Percentiles rank a stretch among this genome's conserved stretches.
Conservation (phyloP, 2,329 filamentous ascomycete genomes). For the Phialocephala subalpina region DNA sequence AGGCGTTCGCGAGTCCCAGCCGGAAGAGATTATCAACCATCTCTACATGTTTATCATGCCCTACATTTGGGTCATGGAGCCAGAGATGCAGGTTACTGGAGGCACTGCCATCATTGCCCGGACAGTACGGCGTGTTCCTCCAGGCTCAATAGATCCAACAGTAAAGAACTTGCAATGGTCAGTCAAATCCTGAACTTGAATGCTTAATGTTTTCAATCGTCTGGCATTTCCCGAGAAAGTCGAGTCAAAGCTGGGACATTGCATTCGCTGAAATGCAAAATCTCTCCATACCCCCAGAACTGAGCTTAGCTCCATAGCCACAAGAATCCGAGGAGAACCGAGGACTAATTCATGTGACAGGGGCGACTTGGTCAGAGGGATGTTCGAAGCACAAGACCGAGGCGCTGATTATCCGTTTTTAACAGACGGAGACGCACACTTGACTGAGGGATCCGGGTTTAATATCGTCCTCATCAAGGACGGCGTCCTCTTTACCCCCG, state of each 20-base stretch:
- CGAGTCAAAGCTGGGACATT: no score
- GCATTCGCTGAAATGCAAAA: no score
- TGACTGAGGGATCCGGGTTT: constrained; percentile 59
- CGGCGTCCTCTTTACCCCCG: constrained; percentile 53
- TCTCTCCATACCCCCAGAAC: no score
- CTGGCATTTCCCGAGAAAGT: no score
- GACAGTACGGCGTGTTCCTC: constrained; percentile 54
- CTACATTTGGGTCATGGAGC: constrained; percentile 60
- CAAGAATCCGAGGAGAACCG: no score
- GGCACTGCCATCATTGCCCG: constrained; percentile 53
- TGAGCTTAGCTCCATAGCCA: no score
- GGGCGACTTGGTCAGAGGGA: constrained; percentile 54
- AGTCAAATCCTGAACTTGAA: no score
- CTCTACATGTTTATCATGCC: constrained; percentile 58
- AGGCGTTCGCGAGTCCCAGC: constrained; percentile 47
- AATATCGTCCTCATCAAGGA: constrained; percentile 57
- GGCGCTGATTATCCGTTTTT: constrained; percentile 55
- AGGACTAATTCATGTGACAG: not conserved
- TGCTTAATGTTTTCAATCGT: no score
- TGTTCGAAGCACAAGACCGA: constrained; percentile 57
- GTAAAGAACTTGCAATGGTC: constrained; percentile 61
- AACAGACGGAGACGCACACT: constrained; percentile 43
- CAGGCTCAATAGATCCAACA: constrained; percentile 57
- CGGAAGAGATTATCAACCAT: constrained; percentile 48
- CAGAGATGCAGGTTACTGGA: constrained; percentile 49